A percentile compares a stretch with the other conserved stretches of the same genome.
phyloP scores from a whole-genome alignment of 345 rosid genomes.

The Melaleuca alternifolia region DNA sequence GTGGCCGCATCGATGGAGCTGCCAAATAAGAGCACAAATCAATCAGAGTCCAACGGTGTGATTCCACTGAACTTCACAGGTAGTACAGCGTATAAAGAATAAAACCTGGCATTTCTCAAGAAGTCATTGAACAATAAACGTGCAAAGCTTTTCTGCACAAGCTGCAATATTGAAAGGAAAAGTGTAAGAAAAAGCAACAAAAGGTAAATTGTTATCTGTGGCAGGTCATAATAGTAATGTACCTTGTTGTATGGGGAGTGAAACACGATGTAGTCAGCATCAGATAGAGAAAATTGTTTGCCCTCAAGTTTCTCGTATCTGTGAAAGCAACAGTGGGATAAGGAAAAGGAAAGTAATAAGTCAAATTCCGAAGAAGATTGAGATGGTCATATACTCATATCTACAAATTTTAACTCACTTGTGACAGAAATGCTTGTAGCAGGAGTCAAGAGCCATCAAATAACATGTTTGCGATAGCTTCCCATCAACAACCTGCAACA shows the following conservation, averaged over 20 bases:
- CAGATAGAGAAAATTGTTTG: slow-evolving; percentile 68
- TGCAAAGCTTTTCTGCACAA: slow-evolving; percentile 98
- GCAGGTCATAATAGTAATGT: neutral
- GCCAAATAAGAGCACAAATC: slow-evolving; percentile 1
- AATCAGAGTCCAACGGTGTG: neutral
- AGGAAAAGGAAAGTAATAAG: neutral
- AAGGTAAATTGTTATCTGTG: neutral
- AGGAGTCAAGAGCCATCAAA: slow-evolving; percentile 91
- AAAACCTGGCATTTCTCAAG: slow-evolving; percentile 74
- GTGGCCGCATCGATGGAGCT: slow-evolving; percentile 72
- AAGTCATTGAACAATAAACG: slow-evolving; percentile 82
- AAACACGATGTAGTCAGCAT: slow-evolving; percentile 76
- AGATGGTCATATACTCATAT: neutral
- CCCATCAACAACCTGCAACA: slow-evolving; percentile 92
- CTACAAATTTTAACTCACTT: slow-evolving; percentile 36
- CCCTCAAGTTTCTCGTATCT: slow-evolving; percentile 86
- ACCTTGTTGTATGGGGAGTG: slow-evolving; percentile 99
- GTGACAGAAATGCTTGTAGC: slow-evolving; percentile 73
- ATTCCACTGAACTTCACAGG: neutral
- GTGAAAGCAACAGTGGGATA: slow-evolving; percentile 1
- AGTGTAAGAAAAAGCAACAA: neutral
- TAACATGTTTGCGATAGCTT: slow-evolving; percentile 99
- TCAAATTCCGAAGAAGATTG: neutral
- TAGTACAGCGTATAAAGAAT: neutral
- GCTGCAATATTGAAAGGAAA: slow-evolving; percentile 43